Conservation (phyloP, 495 filamentous ascomycete species). For the Parathielavia hyrcaniae region DNA sequence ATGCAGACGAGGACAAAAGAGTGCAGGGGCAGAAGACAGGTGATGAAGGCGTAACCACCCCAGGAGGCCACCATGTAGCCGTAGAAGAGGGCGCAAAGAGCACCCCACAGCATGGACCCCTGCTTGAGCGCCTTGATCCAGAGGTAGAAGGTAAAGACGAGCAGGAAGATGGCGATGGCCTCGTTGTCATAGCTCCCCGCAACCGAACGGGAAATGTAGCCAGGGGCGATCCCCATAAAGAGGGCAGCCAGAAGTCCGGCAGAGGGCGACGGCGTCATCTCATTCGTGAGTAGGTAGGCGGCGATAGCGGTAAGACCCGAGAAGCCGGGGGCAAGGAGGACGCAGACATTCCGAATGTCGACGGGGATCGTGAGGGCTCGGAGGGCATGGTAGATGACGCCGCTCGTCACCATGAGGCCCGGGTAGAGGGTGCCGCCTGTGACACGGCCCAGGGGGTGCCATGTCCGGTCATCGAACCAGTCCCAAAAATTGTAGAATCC, state of each 20-base stretch:
- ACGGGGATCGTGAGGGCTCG: slow-evolving; percentile 88
- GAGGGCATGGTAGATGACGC: slow-evolving; percentile 90
- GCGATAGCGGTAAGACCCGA: slow-evolving; percentile 93
- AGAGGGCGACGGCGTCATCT: slow-evolving; percentile 87
- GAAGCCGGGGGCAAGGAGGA: slow-evolving; percentile 90
- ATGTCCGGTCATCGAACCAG: slow-evolving; percentile 99
- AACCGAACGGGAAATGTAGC: slow-evolving; percentile 95
- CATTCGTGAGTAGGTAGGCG: slow-evolving; percentile 90
- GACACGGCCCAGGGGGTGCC: slow-evolving; percentile 97
- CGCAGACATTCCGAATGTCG: slow-evolving; percentile 98
- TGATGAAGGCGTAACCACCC: slow-evolving; percentile 99
- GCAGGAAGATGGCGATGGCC: slow-evolving; percentile 96
- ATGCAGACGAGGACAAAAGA: slow-evolving; percentile 93
- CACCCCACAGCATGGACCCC: slow-evolving; percentile 93
- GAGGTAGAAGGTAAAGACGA: slow-evolving; percentile 97
- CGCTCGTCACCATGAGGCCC: slow-evolving; percentile 98
- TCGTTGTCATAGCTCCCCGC: slow-evolving; percentile 99
- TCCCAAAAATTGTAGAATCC: slow-evolving; percentile 99
- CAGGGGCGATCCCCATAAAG: slow-evolving; percentile 97
- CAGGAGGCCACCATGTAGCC: slow-evolving; percentile 99
- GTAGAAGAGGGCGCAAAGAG: slow-evolving; percentile 91
- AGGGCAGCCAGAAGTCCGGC: slow-evolving; percentile 88
- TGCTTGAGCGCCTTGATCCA: slow-evolving; percentile 99
- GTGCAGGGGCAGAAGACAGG: slow-evolving; percentile 92
- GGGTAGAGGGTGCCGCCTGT: slow-evolving; percentile 98